These are phyloP conservation scores for Aspergillus luchuensis DNA, from an alignment of 2,329 filamentous ascomycete species.

Conservation along the genomic window DNA sequence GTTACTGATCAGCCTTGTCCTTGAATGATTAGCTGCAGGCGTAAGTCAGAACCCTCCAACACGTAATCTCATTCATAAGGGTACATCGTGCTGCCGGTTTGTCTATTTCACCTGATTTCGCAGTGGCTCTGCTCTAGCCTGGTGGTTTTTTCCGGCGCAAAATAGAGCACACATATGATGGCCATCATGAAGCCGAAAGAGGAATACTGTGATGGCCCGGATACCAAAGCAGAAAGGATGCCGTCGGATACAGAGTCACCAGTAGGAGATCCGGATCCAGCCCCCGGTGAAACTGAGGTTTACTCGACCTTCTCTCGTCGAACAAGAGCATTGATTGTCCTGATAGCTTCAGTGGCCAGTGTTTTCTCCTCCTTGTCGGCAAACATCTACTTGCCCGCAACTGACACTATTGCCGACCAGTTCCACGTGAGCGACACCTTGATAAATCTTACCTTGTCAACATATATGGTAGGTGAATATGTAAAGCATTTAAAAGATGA, in stretches of 20 bases:
- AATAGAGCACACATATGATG: no score
- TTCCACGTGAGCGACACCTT: constrained; percentile 29
- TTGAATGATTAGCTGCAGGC: no score
- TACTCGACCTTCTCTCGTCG: neutral
- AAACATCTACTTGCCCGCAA: constrained; percentile 48
- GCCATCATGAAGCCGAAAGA: neutral
- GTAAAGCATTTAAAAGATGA: no score
- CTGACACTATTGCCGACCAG: constrained; percentile 37
- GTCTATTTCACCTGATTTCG: no score
- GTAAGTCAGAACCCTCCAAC: no score
- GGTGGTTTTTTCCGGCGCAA: no score
- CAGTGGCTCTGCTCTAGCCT: no score
- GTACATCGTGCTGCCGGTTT: no score
- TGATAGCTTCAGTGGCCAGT: constrained; percentile 33
- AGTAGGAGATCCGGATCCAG: no score
- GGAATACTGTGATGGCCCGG: neutral
- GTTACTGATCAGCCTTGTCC: no score
- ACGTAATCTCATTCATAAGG: no score
- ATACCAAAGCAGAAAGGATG: neutral
- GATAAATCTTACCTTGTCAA: constrained; percentile 61
- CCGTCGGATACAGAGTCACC: no score
- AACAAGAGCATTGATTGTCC: constrained; percentile 8
- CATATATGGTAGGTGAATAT: constrained; percentile 67
- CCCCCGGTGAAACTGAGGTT: neutral
- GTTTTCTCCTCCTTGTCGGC: constrained; percentile 49